Percentiles rank a stretch among this genome's conserved stretches.
These are phyloP conservation scores for Aspergillus brunneoviolaceus DNA, from an alignment of 2,329 filamentous ascomycete genomes.

Conservation along the genomic window DNA sequence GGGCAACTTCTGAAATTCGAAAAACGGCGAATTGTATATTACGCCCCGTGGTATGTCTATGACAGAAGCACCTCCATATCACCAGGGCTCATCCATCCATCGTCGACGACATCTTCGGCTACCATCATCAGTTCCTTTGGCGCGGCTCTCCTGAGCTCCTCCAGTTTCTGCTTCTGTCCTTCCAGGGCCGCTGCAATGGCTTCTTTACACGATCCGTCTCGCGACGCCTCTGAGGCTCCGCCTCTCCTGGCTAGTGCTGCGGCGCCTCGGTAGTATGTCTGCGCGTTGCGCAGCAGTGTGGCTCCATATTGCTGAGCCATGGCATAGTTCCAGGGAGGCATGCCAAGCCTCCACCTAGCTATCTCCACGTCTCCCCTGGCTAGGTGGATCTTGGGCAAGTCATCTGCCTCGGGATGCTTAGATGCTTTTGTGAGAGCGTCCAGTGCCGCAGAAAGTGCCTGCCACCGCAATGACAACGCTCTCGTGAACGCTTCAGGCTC, in stretches of 20 bases:
- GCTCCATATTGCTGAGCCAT: conserved; percentile 46
- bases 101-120: conserved; percentile 54
- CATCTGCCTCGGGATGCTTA: conserved; percentile 52
- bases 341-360: conserved; percentile 52
- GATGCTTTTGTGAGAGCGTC: conserved; percentile 52
- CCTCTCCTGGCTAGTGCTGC: conserved; percentile 41
- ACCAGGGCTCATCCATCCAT: conserved; percentile 47
- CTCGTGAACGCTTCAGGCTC: conserved; percentile 31
- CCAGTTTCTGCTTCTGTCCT: conserved; percentile 41
- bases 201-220: conserved; percentile 50
- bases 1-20: not conserved
- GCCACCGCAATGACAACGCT: conserved; percentile 49
- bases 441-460: conserved; percentile 52
- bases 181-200: conserved; percentile 49
- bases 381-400: conserved; percentile 54
- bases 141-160: conserved; percentile 34
- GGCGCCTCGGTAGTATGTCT: conserved; percentile 59
- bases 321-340: conserved; percentile 44
- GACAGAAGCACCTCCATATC: conserved; percentile 35
- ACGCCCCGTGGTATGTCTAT: conserved; percentile 17
- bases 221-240: conserved; percentile 44
- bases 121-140: conserved; percentile 44
- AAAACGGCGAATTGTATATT: not conserved
- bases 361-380: conserved; percentile 58
- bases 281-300: conserved; percentile 56